Conservation (phyloP, 1,139 yeast species). For the Blastobotrys malaysiensis region DNA sequence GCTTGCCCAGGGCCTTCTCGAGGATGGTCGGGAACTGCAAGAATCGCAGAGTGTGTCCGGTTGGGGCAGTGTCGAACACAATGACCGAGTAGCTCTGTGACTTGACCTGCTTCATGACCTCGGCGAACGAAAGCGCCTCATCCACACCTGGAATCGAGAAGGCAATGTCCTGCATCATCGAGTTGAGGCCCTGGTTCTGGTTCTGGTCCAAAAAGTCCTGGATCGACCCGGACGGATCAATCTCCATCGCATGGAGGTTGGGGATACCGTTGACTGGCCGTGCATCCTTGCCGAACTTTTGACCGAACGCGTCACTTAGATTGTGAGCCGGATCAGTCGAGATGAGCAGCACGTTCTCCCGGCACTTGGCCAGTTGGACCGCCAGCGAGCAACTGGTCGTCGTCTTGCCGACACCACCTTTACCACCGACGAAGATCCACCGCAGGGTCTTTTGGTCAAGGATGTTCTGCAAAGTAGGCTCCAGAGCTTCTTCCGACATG, state of each 20-base stretch:
- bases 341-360: constrained; percentile 76
- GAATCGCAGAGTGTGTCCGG: constrained; percentile 94
- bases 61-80: constrained; percentile 96
- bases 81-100: constrained; percentile 81
- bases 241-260: constrained; percentile 95
- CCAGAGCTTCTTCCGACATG: constrained; percentile 24
- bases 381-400: constrained; percentile 96
- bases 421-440: constrained; percentile 98
- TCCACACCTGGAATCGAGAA: constrained; percentile 97
- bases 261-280: constrained; percentile 82
- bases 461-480: constrained; percentile 38
- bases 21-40: constrained; percentile 89
- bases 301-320: constrained; percentile 95
- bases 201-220: constrained; percentile 75
- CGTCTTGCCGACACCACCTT: constrained; percentile 99
- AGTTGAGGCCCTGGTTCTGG: constrained; percentile 38
- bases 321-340: constrained; percentile 99
- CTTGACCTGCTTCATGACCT: constrained; percentile 92
- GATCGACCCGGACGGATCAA: constrained; percentile 92
- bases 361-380: constrained; percentile 76
- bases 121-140: constrained; percentile 96
- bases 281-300: constrained; percentile 95
- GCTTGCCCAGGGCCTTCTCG: constrained; percentile 78
- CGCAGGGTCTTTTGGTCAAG: constrained; percentile 52
- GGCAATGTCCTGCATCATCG: constrained; percentile 86